A percentile compares a stretch with the other conserved stretches of the same genome.
phyloP scores from a whole-genome alignment of 768 basidiomycete genomes.

The Pulveroboletus sp. region DNA sequence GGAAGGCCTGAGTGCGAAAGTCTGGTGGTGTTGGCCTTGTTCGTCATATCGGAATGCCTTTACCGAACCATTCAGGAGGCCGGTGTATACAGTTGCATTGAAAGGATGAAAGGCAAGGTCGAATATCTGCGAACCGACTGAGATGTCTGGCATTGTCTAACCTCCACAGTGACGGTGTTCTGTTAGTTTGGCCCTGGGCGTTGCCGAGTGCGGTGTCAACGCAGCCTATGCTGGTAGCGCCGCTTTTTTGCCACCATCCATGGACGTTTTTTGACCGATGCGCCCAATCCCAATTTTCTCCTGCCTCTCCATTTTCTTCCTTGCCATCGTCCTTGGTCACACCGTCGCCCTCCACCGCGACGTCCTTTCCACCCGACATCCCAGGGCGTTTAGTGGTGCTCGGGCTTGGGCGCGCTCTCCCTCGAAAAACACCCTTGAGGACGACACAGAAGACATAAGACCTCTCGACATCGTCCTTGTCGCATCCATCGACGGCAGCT shows the following conservation, averaged over 20 bases:
- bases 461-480: slow-evolving; percentile 82
- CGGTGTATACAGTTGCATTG: slow-evolving; percentile 64
- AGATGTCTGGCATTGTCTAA: slow-evolving; percentile 52
- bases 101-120: slow-evolving; percentile 86
- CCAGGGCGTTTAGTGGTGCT: slow-evolving; percentile 17
- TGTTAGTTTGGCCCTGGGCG: neutral
- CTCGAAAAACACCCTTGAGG: slow-evolving; percentile 5
- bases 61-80: slow-evolving; percentile 76
- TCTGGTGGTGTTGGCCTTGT: slow-evolving; percentile 50
- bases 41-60: slow-evolving; percentile 80
- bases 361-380: slow-evolving; percentile 22
- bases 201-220: slow-evolving; percentile 2
- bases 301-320: slow-evolving; percentile 22
- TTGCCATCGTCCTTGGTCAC: slow-evolving; percentile 31
- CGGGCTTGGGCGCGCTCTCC: slow-evolving; percentile 13
- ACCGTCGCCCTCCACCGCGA: slow-evolving; percentile 29
- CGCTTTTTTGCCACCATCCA: slow-evolving; percentile 11
- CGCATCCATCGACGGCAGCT: slow-evolving; percentile 89
- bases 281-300: slow-evolving; percentile 22
- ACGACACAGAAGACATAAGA: slow-evolving; percentile 43
- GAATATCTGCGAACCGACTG: slow-evolving; percentile 75
- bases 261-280: slow-evolving; percentile 35
- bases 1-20: slow-evolving; percentile 66
- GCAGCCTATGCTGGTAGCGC: neutral
- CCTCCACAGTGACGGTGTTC: too few species aligned